Conservation (phyloP, 768 basidiomycete species). For the Ramaria rubella region DNA sequence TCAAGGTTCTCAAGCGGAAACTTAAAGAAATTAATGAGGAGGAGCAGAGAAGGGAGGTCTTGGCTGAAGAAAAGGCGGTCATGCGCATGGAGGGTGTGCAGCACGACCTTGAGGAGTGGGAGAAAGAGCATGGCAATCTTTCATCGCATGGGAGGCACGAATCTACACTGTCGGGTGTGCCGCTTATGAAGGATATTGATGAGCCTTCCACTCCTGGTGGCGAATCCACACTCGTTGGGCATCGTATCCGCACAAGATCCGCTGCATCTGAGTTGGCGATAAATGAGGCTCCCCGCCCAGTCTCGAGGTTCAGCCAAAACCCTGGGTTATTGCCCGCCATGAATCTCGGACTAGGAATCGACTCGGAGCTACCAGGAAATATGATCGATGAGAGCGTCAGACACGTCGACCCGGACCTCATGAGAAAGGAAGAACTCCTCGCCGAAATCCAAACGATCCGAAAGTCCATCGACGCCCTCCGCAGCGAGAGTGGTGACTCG, state of each 20-base stretch:
- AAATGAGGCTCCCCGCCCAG: neutral
- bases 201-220: constrained; percentile 26
- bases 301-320: constrained; percentile 31
- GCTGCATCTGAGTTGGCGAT: constrained; percentile 59
- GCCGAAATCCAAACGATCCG: constrained; percentile 76
- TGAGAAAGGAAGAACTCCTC: constrained; percentile 63
- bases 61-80: constrained; percentile 70
- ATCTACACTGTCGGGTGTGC: constrained; percentile 56
- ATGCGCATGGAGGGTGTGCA: constrained; percentile 57
- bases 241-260: constrained; percentile 54
- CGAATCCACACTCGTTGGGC: constrained; percentile 41
- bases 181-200: constrained; percentile 63
- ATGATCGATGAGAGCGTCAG: constrained; percentile 50
- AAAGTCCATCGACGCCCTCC: constrained; percentile 68
- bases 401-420: constrained; percentile 39
- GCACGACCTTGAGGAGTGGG: constrained; percentile 79
- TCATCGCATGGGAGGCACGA: constrained; percentile 23
- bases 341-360: constrained; percentile 69
- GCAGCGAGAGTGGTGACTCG: constrained; percentile 29
- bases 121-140: constrained; percentile 65
- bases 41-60: constrained; percentile 62
- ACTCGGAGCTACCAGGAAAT: constrained; percentile 65
- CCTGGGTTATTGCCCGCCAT: constrained; percentile 59
- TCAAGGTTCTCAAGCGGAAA: constrained; percentile 72
- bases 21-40: constrained; percentile 75